Evolutionary conservation across 257 asterid genomes (phyloP), one percentile per base, ranked within the genome.

Genomic region (Datura wrightii): DNA sequence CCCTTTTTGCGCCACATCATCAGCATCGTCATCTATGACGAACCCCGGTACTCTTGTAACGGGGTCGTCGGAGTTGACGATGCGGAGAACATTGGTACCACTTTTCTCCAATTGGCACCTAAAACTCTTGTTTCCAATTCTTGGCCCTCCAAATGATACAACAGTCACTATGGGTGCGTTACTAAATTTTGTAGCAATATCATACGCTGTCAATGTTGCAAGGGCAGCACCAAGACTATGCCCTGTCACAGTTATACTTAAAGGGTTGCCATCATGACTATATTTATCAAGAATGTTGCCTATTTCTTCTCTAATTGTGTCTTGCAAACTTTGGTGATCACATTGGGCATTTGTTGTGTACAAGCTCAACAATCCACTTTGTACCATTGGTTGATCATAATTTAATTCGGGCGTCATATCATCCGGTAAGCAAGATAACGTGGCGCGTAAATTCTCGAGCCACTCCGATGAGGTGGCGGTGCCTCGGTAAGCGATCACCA

Each of bases 151-250:
- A 82, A 96, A 96, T 4, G 99, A 96, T 24, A 96, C 93, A 0
- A 94, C 99, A 2, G 98, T 94, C 31, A 96, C 98, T 39, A 94
- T 3, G 1, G 99, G 98, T 37, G 93, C 92, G 2, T 89, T 86
- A 18, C 82, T 80, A 87, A 93, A 93, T 1, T 88, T 79, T 11
- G 90, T 84, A 1, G 91, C 87, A 52, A 96, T 91, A 83, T 96
- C 98, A 79, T 94, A 92, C 0, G 98, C 99, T 6, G 97, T 91
- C 5, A 96, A 89, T 2, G 97, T 91, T 8, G 99, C 98, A 41
- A 96, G 55, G 1, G 99, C 99, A 8, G 98, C 98, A 8, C 99
- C 99, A 0, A 96, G 91, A 88, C 98, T 94, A 87, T 96, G 99
- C 2, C 99, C 98, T 3, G 99, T 94, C 50, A 96, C 92, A 14